A percentile compares a stretch with the other conserved stretches of the same genome.
Conservation (phyloP, 305 asterid species). For the Fraxinus latifolia region DNA sequence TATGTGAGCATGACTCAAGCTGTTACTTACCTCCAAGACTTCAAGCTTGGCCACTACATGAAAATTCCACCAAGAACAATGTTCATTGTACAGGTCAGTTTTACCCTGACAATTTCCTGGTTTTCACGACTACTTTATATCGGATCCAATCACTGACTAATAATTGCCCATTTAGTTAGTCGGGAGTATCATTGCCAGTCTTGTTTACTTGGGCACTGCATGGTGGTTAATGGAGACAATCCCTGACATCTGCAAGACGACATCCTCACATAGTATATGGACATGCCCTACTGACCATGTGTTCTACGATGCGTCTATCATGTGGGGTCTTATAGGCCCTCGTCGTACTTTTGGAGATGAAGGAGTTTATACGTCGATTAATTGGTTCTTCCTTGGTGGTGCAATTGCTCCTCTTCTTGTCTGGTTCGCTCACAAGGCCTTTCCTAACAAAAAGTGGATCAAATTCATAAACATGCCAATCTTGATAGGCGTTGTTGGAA, state of each 20-base stretch:
- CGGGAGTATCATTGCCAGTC: conserved; percentile 69
- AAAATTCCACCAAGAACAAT: conserved; percentile 86
- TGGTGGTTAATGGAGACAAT: conserved; percentile 91
- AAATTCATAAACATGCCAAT: conserved; percentile 68
- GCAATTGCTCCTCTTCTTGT: conserved; percentile 73
- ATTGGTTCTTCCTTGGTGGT: conserved; percentile 78
- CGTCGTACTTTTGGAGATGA: conserved; percentile 70
- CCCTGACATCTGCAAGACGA: conserved; percentile 53
- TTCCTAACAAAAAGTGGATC: conserved; percentile 69
- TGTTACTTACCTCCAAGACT: conserved; percentile 75
- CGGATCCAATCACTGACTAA: background rate
- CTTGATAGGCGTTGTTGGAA: conserved; percentile 47
- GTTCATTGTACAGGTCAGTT: conserved; percentile 78
- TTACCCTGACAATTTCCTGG: background rate
- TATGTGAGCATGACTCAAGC: conserved; percentile 89
- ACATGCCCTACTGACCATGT: conserved; percentile 83
- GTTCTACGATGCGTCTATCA: conserved; percentile 76
- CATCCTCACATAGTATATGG: conserved; percentile 56
- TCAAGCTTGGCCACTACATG: conserved; percentile 94
- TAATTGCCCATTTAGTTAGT: conserved; percentile 41
- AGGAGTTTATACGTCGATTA: conserved; percentile 55
- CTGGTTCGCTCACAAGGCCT: conserved; percentile 62
- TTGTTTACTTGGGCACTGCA: conserved; percentile 68
- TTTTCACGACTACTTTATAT: background rate
- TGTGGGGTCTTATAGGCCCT: conserved; percentile 85